phyloP scores from a whole-genome alignment of 495 filamentous ascomycete genomes.

The Entonaema liquescens region DNA sequence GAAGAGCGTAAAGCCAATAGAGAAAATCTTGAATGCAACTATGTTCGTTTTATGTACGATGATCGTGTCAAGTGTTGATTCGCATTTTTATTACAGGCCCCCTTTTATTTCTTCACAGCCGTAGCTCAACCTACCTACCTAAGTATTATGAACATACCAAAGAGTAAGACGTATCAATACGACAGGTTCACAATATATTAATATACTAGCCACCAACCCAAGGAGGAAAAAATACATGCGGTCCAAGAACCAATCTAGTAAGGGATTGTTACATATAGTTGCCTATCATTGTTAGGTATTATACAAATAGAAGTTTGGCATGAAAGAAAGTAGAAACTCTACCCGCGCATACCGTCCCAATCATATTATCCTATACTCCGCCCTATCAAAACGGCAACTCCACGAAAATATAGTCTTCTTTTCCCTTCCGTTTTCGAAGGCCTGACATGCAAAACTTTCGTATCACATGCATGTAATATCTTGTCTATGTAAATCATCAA shows the following conservation, averaged over 20 bases:
- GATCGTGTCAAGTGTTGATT: constrained; percentile 1
- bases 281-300: no score
- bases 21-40: background rate
- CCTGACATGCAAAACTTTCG: background rate
- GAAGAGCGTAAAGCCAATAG: background rate
- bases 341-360: constrained; percentile 2
- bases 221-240: background rate
- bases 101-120: background rate
- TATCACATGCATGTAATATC: constrained; percentile 10
- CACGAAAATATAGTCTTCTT: background rate
- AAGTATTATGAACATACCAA: background rate
- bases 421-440: background rate
- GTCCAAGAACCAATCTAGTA: background rate
- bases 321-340: background rate
- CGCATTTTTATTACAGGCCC: background rate
- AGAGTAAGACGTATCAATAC: background rate
- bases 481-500: background rate
- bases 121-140: background rate
- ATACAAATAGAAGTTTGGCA: no score
- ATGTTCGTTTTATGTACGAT: background rate
- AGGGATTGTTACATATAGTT: no score
- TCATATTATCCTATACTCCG: background rate
- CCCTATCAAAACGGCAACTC: background rate
- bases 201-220: background rate
- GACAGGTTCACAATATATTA: background rate